Percentiles rank a stretch among this genome's conserved stretches.
Evolutionary conservation across 148 eudicot species (phyloP).

Genomic region (Heliosperma pusillum): DNA sequence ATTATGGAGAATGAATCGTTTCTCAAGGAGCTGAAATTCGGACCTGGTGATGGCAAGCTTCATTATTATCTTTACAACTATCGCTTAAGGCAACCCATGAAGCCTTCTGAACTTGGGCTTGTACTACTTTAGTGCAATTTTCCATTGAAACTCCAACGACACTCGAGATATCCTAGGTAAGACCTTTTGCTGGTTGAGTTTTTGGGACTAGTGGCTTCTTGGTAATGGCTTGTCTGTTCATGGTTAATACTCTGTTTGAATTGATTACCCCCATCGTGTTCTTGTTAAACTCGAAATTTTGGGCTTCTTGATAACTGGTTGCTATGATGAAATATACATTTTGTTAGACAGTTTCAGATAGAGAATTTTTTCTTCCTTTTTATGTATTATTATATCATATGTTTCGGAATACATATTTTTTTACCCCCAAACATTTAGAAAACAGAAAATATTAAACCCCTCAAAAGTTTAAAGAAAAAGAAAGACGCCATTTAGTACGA

Average conservation of each 20-base stretch:
- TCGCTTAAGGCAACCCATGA: conserved; percentile 59
- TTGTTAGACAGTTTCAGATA: not conserved
- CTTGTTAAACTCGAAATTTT: conserved; percentile 2
- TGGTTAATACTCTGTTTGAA: not conserved
- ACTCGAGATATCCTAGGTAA: conserved; percentile 24
- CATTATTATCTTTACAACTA: conserved; percentile 92
- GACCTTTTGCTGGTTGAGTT: conserved; percentile 23
- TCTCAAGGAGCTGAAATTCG: conserved; percentile 83
- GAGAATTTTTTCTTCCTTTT: not conserved
- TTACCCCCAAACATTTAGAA: not conserved
- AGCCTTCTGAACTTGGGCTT: conserved; percentile 82
- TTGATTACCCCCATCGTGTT: not conserved
- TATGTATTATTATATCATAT: not conserved
- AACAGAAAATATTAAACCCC: conserved; percentile 10
- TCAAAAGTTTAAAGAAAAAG: not conserved
- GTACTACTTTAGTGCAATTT: conserved; percentile 60
- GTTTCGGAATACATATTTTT: not conserved
- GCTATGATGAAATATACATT: not conserved
- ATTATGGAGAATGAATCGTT: conserved; percentile 80
- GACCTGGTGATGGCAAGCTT: conserved; percentile 94
- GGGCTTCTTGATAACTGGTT: not conserved
- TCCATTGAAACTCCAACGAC: conserved; percentile 1
- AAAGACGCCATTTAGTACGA: not conserved
- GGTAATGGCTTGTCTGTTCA: not conserved
- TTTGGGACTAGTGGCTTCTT: not conserved